Percentiles rank a stretch among this genome's conserved stretches.
Evolutionary conservation across 228 moss, liverwort and hornwort species (phyloP).

Genomic region (Sphagnum fallax): DNA sequence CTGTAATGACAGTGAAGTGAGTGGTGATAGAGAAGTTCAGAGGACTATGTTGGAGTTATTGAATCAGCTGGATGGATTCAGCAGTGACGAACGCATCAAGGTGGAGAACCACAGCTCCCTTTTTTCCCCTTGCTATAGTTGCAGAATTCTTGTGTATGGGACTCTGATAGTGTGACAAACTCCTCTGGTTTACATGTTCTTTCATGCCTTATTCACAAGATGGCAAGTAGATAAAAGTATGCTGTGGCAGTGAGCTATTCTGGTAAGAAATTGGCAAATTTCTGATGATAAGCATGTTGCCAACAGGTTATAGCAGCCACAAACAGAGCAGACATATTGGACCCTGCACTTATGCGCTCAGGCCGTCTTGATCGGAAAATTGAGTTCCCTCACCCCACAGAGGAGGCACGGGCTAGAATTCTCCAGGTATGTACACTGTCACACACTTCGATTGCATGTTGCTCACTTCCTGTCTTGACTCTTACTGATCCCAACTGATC

Average conservation of each 20-base stretch:
- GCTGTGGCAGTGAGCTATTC: too few relatives aligned
- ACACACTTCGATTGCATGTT: too few relatives aligned
- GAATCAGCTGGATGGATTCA: slow-evolving; percentile 96
- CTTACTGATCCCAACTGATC: too few relatives aligned
- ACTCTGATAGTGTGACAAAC: too few relatives aligned
- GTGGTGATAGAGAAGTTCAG: slow-evolving; percentile 98
- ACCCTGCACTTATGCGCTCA: slow-evolving; percentile 91
- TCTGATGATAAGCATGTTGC: not conserved
- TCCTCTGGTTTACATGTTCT: too few relatives aligned
- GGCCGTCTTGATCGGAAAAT: slow-evolving; percentile 96
- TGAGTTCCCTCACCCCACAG: slow-evolving; percentile 95
- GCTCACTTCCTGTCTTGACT: too few relatives aligned
- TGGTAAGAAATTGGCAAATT: too few relatives aligned
- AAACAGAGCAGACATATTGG: slow-evolving; percentile 95
- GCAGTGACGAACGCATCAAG: slow-evolving; percentile 95
- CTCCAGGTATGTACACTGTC: slow-evolving; percentile 46
- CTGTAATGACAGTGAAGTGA: slow-evolving; percentile 64
- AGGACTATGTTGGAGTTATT: slow-evolving; percentile 98
- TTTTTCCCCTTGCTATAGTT: too few relatives aligned
- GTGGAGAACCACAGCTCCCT: slow-evolving; percentile 9
- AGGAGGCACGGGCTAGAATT: slow-evolving; percentile 91
- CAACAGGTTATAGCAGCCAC: slow-evolving; percentile 91
- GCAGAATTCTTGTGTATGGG: too few relatives aligned
- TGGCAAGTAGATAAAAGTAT: too few relatives aligned
- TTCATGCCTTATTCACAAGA: too few relatives aligned